A percentile compares a stretch with the other conserved stretches of the same genome.
Evolutionary conservation across 2,329 filamentous ascomycete genomes (phyloP).

Genomic region (Pseudogymnoascus verrucosus): DNA sequence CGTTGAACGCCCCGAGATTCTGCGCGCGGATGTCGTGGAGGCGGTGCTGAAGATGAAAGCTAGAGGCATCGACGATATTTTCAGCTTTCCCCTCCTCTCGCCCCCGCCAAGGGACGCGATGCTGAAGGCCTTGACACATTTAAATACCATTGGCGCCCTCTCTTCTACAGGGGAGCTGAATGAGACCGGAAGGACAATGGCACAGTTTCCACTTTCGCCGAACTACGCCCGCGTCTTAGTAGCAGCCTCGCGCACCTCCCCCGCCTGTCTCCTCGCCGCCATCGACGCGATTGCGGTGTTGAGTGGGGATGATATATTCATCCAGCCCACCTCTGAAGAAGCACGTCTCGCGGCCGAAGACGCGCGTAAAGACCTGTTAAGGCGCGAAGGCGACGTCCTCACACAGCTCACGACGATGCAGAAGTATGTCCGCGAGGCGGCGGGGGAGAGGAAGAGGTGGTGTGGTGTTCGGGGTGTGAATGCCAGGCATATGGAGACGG

Average conservation of each 20-base stretch:
- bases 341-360: constrained; percentile 45
- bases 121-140: constrained; percentile 71
- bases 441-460: constrained; percentile 42
- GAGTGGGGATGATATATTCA: constrained; percentile 56
- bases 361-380: constrained; percentile 47
- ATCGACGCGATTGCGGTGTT: constrained; percentile 74
- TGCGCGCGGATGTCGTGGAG: constrained; percentile 80
- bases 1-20: constrained; percentile 77
- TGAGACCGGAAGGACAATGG: constrained; percentile 64
- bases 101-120: constrained; percentile 69
- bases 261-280: constrained; percentile 67
- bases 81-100: constrained; percentile 79
- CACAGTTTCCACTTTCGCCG: constrained; percentile 74
- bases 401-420: constrained; percentile 58
- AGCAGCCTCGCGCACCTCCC: constrained; percentile 62
- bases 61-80: constrained; percentile 72
- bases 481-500: constrained; percentile 53
- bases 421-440: constrained; percentile 48
- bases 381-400: constrained; percentile 57
- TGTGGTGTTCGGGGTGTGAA: constrained; percentile 51
- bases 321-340: constrained; percentile 51
- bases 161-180: constrained; percentile 67
- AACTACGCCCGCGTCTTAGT: constrained; percentile 75
- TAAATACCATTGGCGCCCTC: constrained; percentile 72
- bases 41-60: constrained; percentile 91